Conservation (phyloP, 2,329 filamentous ascomycete genomes). For the Claviceps cyperi region DNA sequence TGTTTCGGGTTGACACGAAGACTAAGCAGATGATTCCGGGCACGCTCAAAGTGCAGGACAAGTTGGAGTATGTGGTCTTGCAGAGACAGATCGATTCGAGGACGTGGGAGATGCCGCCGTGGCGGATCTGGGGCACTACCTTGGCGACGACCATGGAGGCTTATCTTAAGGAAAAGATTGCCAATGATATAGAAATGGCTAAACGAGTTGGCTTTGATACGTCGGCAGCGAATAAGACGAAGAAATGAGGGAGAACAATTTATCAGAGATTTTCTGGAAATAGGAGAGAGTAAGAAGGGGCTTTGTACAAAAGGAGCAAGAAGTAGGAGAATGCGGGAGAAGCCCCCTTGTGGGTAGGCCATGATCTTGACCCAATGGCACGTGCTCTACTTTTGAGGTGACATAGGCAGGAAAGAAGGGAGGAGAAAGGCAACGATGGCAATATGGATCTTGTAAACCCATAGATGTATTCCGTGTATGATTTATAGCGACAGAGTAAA, state of each 20-base stretch:
- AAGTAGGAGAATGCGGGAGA: not conserved
- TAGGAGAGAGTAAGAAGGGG: not conserved
- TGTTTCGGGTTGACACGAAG: conserved; percentile 25
- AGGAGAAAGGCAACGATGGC: not conserved
- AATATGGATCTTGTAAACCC: too few relatives aligned
- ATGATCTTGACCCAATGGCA: too few relatives aligned
- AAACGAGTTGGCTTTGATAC: conserved; percentile 19
- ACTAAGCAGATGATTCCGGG: conserved; percentile 29
- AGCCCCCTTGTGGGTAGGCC: too few relatives aligned
- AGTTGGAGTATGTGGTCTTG: conserved; percentile 52
- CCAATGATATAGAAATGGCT: conserved; percentile 20
- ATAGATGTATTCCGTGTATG: too few relatives aligned
- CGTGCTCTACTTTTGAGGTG: too few relatives aligned
- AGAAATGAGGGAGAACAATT: not conserved
- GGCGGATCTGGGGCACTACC: conserved; percentile 53
- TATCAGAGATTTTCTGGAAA: not conserved
- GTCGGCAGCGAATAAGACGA: conserved; percentile 1
- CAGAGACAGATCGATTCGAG: conserved; percentile 30
- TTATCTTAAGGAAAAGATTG: conserved; percentile 21
- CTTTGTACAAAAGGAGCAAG: not conserved
- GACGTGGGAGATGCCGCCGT: conserved; percentile 35
- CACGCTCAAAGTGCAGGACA: conserved; percentile 34
- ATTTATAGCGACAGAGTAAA: too few relatives aligned
- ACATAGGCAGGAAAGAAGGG: too few relatives aligned
- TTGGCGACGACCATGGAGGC: conserved; percentile 35